Evolutionary conservation across 2,329 filamentous ascomycete genomes (phyloP).

Genomic region (Rhinocladiella similis): DNA sequence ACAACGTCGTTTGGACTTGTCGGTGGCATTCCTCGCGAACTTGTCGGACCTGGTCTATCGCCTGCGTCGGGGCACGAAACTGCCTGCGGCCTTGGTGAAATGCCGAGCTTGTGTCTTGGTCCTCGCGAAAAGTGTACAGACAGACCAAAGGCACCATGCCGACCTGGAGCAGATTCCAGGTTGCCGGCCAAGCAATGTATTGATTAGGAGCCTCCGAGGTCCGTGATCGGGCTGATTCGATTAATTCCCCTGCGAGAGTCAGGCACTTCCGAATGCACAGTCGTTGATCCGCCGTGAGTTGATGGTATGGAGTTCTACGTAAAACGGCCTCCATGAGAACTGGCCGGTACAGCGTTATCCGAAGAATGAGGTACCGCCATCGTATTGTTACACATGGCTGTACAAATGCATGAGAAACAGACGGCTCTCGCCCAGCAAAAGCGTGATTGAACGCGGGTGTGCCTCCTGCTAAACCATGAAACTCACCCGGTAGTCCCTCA

Average conservation of each 20-base stretch:
- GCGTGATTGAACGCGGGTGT: no score
- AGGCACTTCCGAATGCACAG: conserved; percentile 17
- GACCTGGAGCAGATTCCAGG: conserved; percentile 27
- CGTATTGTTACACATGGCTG: conserved; percentile 21
- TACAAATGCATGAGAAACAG: neutral
- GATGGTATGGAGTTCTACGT: conserved; percentile 15
- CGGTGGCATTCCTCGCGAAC: conserved; percentile 13
- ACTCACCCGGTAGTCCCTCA: conserved; percentile 6
- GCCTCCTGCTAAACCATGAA: conserved; percentile 3
- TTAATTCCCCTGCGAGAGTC: conserved; percentile 9
- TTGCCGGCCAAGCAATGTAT: conserved; percentile 19
- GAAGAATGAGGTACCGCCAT: conserved; percentile 28
- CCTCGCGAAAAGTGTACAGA: conserved; percentile 11
- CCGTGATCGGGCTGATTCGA: conserved; percentile 9
- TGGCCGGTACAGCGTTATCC: conserved; percentile 28
- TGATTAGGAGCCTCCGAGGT: conserved; percentile 17
- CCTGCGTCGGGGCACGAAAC: neutral
- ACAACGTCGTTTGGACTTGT: conserved; percentile 9
- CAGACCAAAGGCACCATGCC: conserved; percentile 23
- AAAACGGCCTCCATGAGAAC: conserved; percentile 19
- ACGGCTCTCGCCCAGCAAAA: neutral
- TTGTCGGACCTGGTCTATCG: conserved; percentile 6
- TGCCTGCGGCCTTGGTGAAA: neutral
- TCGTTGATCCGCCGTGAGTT: conserved; percentile 14
- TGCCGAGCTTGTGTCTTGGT: neutral